Conservation (phyloP, 352 stramenopile genomes). For the Phytophthora pluvialis region DNA sequence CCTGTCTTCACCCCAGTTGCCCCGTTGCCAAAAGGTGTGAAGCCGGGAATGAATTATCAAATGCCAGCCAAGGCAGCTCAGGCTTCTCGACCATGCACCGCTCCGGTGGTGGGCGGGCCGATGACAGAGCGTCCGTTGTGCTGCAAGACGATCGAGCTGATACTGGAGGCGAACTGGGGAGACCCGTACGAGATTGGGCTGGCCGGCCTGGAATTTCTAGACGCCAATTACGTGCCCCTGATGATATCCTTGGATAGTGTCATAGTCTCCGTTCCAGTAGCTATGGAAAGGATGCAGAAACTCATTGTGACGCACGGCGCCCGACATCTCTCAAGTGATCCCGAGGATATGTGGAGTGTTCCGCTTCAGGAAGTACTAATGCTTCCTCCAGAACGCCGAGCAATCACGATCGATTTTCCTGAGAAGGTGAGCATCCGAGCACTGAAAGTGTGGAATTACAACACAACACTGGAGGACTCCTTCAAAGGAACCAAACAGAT, state of each 20-base stretch:
- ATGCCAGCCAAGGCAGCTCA: constrained; percentile 17
- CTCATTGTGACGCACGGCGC: constrained; percentile 51
- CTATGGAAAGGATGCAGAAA: constrained; percentile 36
- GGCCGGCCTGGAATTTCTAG: constrained; percentile 65
- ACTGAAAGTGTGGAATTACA: constrained; percentile 85
- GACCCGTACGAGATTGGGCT: constrained; percentile 74
- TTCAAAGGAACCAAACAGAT: constrained; percentile 79
- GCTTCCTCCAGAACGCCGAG: constrained; percentile 43
- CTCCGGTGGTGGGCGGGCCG: constrained; percentile 56
- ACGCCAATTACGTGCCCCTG: constrained; percentile 58
- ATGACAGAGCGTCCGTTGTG: constrained; percentile 49
- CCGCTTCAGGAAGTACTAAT: constrained; percentile 47
- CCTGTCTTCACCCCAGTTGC: constrained; percentile 39
- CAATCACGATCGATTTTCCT: constrained; percentile 59
- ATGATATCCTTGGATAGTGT: constrained; percentile 34
- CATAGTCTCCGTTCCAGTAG: constrained; percentile 45
- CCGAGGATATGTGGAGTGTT: constrained; percentile 70
- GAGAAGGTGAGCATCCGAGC: constrained; percentile 52
- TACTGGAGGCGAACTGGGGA: constrained; percentile 75
- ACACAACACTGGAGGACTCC: constrained; percentile 75
- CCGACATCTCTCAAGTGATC: constrained; percentile 53
- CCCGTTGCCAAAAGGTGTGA: constrained; percentile 48
- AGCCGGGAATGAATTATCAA: constrained; percentile 46
- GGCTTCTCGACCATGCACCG: constrained; percentile 57
- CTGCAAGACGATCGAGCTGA: constrained; percentile 57